Percentiles rank a stretch among this genome's conserved stretches.
Evolutionary conservation across 1,284 basidiomycete species (phyloP).

Genomic region (Wallemia mellicola): DNA sequence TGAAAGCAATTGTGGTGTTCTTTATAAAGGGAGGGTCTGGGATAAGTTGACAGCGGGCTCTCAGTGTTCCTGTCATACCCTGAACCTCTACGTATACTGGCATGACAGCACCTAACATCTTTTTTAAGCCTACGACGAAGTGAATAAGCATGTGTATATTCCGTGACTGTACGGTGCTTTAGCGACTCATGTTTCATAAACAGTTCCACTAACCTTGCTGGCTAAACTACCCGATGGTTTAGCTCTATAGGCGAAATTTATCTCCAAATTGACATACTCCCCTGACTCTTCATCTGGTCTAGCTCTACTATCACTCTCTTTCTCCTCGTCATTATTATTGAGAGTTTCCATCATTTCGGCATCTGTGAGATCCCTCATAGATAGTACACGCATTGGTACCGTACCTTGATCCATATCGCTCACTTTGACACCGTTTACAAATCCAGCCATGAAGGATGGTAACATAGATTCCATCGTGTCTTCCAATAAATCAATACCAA

Average conservation of each 20-base stretch:
- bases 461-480: background rate
- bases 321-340: background rate
- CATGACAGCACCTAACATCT: background rate
- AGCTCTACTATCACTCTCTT: background rate
- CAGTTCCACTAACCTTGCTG: too few relatives aligned
- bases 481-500: background rate
- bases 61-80: background rate
- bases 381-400: background rate
- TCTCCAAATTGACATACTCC: background rate
- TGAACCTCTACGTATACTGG: constrained; percentile 1
- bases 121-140: background rate
- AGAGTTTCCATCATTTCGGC: background rate
- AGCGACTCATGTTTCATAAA: too few relatives aligned
- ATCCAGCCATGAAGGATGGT: background rate
- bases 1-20: background rate
- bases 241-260: background rate
- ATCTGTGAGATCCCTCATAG: background rate
- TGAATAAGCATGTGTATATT: background rate
- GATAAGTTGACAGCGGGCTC: background rate
- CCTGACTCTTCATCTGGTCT: background rate
- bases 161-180: too few relatives aligned
- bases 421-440: background rate
- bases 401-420: background rate
- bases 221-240: background rate
- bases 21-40: background rate